A percentile compares a stretch with the other conserved stretches of the same genome.
phyloP scores from a whole-genome alignment of 257 asterid species.

The Vinca minor region DNA sequence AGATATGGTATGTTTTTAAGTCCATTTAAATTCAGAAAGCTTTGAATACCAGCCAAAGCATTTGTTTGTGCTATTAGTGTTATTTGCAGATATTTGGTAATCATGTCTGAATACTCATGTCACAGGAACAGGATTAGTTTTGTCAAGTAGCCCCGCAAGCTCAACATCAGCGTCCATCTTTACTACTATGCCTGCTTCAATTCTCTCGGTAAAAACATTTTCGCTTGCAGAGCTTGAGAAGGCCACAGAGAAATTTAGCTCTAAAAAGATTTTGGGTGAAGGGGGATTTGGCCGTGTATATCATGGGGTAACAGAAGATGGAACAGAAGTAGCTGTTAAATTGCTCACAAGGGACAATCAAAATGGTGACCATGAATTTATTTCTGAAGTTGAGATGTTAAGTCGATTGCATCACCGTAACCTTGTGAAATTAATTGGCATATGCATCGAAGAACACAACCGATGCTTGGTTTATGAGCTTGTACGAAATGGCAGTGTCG shows the following conservation, averaged over 20 bases:
- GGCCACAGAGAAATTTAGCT: conserved; percentile 87
- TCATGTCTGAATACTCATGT: conserved; percentile 6
- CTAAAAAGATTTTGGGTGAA: conserved; percentile 71
- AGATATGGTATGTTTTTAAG: conserved; percentile 48
- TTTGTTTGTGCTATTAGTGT: background rate
- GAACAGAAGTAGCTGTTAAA: conserved; percentile 77
- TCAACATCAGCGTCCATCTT: conserved; percentile 69
- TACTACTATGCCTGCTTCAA: conserved; percentile 72
- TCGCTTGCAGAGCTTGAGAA: conserved; percentile 75
- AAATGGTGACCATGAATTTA: conserved; percentile 90
- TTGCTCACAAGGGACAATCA: conserved; percentile 68
- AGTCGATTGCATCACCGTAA: conserved; percentile 98
- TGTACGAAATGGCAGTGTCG: conserved; percentile 89
- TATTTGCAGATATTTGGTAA: background rate
- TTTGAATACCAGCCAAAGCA: background rate
- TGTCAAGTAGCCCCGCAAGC: conserved; percentile 82
- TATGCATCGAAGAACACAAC: conserved; percentile 61
- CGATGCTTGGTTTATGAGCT: conserved; percentile 94
- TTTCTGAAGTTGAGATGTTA: conserved; percentile 97
- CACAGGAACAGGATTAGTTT: conserved; percentile 66
- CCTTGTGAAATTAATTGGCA: conserved; percentile 92
- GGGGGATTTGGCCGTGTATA: conserved; percentile 99
- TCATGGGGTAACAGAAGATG: conserved; percentile 74
- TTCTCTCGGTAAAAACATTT: conserved; percentile 82
- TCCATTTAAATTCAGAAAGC: background rate